Evolutionary conservation across 2,329 filamentous ascomycete genomes (phyloP), one percentile per base, ranked within the genome.

Genomic region (Aureobasidium zeae): DNA sequence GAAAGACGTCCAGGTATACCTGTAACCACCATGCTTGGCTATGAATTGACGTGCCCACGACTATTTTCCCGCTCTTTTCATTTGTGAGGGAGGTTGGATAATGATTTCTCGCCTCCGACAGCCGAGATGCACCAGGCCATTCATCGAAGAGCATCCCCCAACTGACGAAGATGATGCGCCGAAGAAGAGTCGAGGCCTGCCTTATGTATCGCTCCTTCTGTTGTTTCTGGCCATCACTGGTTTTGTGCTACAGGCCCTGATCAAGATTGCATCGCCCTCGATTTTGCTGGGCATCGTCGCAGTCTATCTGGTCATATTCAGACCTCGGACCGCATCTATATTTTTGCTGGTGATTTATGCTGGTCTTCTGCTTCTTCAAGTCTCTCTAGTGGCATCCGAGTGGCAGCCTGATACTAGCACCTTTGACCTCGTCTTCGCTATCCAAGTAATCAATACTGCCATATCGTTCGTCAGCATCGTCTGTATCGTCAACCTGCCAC

Each of bases 401-500:
- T 36, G 38, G 45, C 15, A 4, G 2, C 24, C 31, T 4, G 12
- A n/a, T n/a, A n/a, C n/a, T n/a, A n/a, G 15, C 2, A 6, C 9
- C 12, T 34, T 12, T 2, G 11, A 29, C 11, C 25, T 37, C 3
- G 25, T 17, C 4, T 15, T 20, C 22, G 57, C 52, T 51, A 62
- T 46, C 48, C 8, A 21, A 5, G n/a, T 29, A 12, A 16, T 19
- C 22, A 43, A 33, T n/a, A 33, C 34, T 12, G 15, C 29, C 6
- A 44, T 72, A 4, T 50, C 73, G 1, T 50, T 74, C 5, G 49
- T 62, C 4, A 71, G 70, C 1, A 63, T 80, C 5, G 29, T 69
- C 2, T 51, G 75, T 11, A 73, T 85, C 36, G 56, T 86, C 10
- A 63, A 70, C 17, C 86, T 86, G 81, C 83, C 83, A 5, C 63